phyloP scores from a whole-genome alignment of 306 rosid species.

The Vigna trinervia region DNA sequence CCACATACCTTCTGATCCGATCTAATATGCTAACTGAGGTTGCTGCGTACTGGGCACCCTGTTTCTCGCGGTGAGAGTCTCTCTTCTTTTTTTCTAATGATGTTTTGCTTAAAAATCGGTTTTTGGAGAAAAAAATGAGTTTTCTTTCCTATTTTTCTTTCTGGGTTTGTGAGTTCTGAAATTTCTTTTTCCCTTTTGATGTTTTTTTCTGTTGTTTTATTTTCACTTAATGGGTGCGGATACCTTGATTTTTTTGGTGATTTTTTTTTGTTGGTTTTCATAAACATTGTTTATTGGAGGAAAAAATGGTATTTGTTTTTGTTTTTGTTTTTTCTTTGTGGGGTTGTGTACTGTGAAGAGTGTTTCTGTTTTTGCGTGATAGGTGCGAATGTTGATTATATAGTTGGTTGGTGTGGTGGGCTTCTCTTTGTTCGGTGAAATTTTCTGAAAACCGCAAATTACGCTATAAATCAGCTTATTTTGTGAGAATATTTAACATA shows the following conservation, averaged over 20 bases:
- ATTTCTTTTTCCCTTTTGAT: neutral
- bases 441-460: constrained; percentile 18
- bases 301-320: too few relatives aligned
- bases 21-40: constrained; percentile 37
- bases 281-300: neutral
- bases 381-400: constrained; percentile 12
- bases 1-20: constrained; percentile 33
- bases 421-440: constrained; percentile 24
- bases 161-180: neutral
- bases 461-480: neutral
- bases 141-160: neutral
- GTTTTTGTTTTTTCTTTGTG: constrained; percentile 3
- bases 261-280: neutral
- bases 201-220: neutral
- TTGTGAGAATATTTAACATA: constrained; percentile 5
- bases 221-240: neutral
- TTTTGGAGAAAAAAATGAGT: neutral
- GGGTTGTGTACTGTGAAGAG: neutral
- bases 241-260: neutral
- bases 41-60: neutral
- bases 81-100: neutral
- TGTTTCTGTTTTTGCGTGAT: neutral
- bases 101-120: neutral
- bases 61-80: constrained; percentile 28
- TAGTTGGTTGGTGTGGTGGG: constrained; percentile 20